Evolutionary conservation across 441 rosid genomes (phyloP).

Genomic region (Aquilaria agallochum): DNA sequence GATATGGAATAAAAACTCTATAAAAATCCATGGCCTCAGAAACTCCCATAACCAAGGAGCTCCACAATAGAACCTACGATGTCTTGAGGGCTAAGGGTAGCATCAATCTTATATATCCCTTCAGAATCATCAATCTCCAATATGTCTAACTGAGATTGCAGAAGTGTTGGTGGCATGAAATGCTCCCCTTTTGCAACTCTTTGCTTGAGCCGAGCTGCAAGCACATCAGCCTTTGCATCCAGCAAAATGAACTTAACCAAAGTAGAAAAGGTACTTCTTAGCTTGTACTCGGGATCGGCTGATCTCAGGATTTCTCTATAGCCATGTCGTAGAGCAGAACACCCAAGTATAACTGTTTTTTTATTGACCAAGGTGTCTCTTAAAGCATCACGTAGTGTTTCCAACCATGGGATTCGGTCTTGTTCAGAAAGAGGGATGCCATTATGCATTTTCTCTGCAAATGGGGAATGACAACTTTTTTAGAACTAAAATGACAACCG

Average conservation of each 20-base stretch:
- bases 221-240: slow-evolving; percentile 49
- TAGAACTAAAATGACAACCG: too few relatives aligned
- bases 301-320: slow-evolving; percentile 73
- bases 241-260: slow-evolving; percentile 52
- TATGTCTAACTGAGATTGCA: slow-evolving; percentile 76
- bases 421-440: slow-evolving; percentile 65
- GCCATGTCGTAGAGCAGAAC: slow-evolving; percentile 65
- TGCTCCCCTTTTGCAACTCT: slow-evolving; percentile 68
- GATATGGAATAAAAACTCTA: too few relatives aligned
- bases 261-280: slow-evolving; percentile 30
- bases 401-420: slow-evolving; percentile 80
- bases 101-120: slow-evolving; percentile 49
- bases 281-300: slow-evolving; percentile 49
- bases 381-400: slow-evolving; percentile 37
- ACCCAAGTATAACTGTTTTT: slow-evolving; percentile 50
- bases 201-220: slow-evolving; percentile 43
- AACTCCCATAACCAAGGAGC: too few relatives aligned
- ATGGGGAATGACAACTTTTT: background rate
- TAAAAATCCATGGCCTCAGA: too few relatives aligned
- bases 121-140: slow-evolving; percentile 62
- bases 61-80: slow-evolving; percentile 23
- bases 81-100: slow-evolving; percentile 38
- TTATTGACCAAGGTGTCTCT: slow-evolving; percentile 29
- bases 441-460: slow-evolving; percentile 57
- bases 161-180: slow-evolving; percentile 72